Conservation (phyloP, 78 protist genomes). For the Emiliania huxleyi region DNA sequence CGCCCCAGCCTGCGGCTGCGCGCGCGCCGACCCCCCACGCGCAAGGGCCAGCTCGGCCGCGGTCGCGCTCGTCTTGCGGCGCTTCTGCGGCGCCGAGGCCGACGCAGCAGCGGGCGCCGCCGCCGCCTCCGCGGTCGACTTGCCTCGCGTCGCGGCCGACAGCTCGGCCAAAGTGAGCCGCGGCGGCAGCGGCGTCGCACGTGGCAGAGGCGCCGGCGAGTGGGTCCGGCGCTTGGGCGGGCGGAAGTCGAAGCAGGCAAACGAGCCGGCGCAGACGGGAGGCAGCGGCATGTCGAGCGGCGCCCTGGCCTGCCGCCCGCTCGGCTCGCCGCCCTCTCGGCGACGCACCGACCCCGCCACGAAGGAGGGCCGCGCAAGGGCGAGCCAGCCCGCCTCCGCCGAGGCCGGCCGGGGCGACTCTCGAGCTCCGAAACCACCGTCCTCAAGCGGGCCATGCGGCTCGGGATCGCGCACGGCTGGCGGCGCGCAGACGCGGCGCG, state of each 20-base stretch:
- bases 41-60: background rate
- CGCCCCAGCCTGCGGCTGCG: too few species aligned
- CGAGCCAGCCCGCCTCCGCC: too few species aligned
- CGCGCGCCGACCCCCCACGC: background rate
- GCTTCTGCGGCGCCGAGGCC: background rate
- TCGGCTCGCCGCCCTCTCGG: background rate
- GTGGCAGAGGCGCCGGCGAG: background rate
- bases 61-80: background rate
- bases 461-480: background rate
- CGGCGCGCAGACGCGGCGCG: background rate
- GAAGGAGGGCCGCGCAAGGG: too few species aligned
- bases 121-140: background rate
- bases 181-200: background rate
- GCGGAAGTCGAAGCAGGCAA: background rate
- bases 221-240: background rate
- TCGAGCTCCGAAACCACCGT: background rate
- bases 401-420: too few species aligned
- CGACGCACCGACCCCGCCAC: background rate
- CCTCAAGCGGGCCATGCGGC: background rate
- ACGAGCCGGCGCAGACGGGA: background rate
- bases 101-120: background rate
- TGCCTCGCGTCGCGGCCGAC: background rate
- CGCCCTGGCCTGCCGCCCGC: background rate
- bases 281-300: background rate
- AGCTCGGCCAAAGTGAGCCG: background rate